phyloP scores from a whole-genome alignment of 2,329 filamentous ascomycete genomes.

The Diatrype stigma region DNA sequence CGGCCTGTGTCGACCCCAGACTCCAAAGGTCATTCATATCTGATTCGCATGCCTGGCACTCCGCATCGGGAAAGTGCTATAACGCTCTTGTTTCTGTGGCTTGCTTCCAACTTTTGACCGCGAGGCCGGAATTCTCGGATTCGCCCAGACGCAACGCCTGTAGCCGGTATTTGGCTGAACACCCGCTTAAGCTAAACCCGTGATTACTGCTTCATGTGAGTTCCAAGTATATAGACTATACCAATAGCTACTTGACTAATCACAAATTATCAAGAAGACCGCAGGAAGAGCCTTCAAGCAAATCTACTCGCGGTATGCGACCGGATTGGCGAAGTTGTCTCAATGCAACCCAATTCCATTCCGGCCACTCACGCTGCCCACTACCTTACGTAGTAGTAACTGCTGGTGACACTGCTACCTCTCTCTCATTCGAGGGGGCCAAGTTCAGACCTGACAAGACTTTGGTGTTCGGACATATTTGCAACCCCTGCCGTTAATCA shows the following conservation, averaged over 20 bases:
- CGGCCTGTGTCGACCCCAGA: not conserved
- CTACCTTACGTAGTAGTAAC: not conserved
- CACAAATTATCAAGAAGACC: not conserved
- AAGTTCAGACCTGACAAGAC: not conserved
- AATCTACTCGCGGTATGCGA: not conserved
- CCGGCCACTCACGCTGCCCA: not conserved
- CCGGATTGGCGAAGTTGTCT: not conserved
- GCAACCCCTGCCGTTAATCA: not conserved
- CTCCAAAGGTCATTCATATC: not conserved
- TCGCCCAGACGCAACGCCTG: not conserved
- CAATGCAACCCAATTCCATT: not conserved
- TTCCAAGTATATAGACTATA: too few species aligned
- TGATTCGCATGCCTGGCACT: too few species aligned
- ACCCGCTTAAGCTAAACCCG: too few species aligned
- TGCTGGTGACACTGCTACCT: not conserved
- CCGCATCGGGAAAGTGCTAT: not conserved
- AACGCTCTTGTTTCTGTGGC: too few species aligned
- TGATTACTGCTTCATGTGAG: too few species aligned
- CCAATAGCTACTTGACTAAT: too few species aligned
- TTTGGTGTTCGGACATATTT: not conserved
- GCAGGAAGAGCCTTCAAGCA: not conserved
- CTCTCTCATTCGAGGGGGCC: not conserved
- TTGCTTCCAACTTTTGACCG: not conserved
- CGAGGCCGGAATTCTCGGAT: not conserved
- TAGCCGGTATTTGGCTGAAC: not conserved